Conservation (phyloP, 176 grass and related monocot genomes). For the Hordeum marinum region DNA sequence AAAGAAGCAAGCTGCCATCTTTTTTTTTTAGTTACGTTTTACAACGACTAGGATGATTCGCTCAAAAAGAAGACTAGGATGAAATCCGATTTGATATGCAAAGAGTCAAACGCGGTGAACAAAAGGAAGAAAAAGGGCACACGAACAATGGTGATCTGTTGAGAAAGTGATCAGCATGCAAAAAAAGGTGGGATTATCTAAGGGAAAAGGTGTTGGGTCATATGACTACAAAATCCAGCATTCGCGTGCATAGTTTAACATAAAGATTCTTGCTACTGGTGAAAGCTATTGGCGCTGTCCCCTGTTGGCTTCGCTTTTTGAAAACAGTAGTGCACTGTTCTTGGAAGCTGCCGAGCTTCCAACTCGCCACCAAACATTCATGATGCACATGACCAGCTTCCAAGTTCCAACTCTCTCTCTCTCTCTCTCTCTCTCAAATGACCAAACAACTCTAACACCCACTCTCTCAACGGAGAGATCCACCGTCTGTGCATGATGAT, state of each 20-base stretch:
- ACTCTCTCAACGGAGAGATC: slow-evolving; percentile 27
- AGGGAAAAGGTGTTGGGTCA: background rate
- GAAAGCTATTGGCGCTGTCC: slow-evolving; percentile 14
- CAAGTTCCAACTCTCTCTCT: background rate
- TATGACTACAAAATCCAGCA: background rate
- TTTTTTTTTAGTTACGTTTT: background rate
- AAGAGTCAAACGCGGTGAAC: background rate
- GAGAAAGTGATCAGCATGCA: background rate
- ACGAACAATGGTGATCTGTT: background rate
- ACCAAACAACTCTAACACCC: background rate
- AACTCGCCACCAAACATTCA: slow-evolving; percentile 21
- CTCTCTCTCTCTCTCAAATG: background rate
- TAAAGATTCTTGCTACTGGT: background rate
- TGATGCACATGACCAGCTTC: background rate
- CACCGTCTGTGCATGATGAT: background rate
- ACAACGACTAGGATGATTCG: no score
- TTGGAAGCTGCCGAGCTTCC: slow-evolving; percentile 46
- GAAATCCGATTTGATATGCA: background rate
- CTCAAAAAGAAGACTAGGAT: no score
- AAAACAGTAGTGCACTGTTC: slow-evolving; percentile 31
- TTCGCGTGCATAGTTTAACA: slow-evolving; percentile 1
- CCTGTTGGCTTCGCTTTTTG: slow-evolving; percentile 5
- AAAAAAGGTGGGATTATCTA: background rate
- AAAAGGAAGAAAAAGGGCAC: background rate
- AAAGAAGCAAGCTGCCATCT: background rate